Evolutionary conservation across 2,329 filamentous ascomycete genomes (phyloP).

Genomic region (Juglanconis sp.): DNA sequence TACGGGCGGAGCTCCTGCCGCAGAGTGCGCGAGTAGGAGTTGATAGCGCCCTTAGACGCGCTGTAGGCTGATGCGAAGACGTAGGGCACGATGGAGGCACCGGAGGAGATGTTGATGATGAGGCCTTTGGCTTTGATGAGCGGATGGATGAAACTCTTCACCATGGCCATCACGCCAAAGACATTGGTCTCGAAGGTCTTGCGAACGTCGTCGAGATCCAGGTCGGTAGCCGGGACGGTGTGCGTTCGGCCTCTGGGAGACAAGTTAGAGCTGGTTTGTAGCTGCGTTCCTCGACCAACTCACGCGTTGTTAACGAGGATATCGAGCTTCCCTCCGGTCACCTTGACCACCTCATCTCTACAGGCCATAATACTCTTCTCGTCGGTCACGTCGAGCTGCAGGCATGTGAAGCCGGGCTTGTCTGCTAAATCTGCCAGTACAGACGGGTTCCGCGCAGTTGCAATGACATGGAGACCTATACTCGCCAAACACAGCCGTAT

Average conservation of each 20-base stretch:
- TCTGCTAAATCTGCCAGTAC: slow-evolving; percentile 44
- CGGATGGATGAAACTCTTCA: slow-evolving; percentile 45
- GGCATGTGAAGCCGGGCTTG: slow-evolving; percentile 41
- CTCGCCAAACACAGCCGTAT: not conserved
- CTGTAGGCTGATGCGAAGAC: slow-evolving; percentile 52
- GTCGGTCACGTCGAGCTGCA: slow-evolving; percentile 53
- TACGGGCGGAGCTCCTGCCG: slow-evolving; percentile 53
- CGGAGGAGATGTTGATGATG: slow-evolving; percentile 54
- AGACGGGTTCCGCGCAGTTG: slow-evolving; percentile 49
- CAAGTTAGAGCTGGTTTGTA: not conserved
- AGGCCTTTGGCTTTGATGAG: slow-evolving; percentile 49
- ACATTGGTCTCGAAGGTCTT: slow-evolving; percentile 56
- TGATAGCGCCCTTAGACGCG: slow-evolving; percentile 54
- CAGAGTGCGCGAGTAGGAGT: slow-evolving; percentile 50
- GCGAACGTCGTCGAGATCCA: slow-evolving; percentile 50
- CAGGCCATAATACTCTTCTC: slow-evolving; percentile 47
- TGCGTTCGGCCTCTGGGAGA: slow-evolving; percentile 13
- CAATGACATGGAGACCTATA: slow-evolving; percentile 52
- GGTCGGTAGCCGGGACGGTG: slow-evolving; percentile 23
- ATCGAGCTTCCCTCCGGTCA: slow-evolving; percentile 53
- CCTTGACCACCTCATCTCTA: slow-evolving; percentile 41
- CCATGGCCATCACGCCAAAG: slow-evolving; percentile 56
- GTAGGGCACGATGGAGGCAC: slow-evolving; percentile 48
- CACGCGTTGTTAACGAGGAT: slow-evolving; percentile 60
- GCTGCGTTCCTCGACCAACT: slow-evolving; percentile 14